Percentiles rank a stretch among this genome's conserved stretches.
These are phyloP conservation scores for Nitzschia inconspicua DNA, from an alignment of 108 stramenopile species.

Conservation along the genomic window DNA sequence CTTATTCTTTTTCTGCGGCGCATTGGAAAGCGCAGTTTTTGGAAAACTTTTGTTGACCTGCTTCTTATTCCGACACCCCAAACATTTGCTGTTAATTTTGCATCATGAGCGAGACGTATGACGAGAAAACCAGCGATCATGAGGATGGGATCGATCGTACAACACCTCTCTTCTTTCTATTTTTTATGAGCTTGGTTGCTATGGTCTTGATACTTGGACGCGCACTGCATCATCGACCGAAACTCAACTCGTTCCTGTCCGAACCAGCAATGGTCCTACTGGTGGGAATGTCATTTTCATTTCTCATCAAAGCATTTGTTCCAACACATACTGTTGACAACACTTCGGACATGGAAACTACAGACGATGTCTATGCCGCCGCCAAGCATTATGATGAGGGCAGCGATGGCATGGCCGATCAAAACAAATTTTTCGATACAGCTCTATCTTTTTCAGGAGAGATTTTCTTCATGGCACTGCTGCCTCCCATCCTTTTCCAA, in stretches of 20 bases:
- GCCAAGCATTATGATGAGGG: constrained; percentile 13
- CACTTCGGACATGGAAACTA: background rate
- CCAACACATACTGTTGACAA: background rate
- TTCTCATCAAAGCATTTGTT: constrained; percentile 23
- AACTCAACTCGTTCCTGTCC: constrained; percentile 41
- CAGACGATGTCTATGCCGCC: background rate
- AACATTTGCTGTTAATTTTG: too few species aligned
- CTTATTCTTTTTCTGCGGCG: too few species aligned
- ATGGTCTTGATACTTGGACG: constrained; percentile 37
- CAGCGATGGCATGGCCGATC: background rate
- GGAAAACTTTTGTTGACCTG: too few species aligned
- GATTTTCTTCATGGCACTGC: constrained; percentile 67
- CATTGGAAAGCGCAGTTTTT: too few species aligned
- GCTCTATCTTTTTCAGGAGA: constrained; percentile 54
- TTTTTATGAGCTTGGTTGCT: constrained; percentile 39
- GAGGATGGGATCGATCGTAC: constrained; percentile 1
- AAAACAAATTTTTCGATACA: constrained; percentile 4
- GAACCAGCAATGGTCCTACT: constrained; percentile 63
- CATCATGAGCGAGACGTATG: too few species aligned
- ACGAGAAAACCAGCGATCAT: too few species aligned
- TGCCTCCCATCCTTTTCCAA: constrained; percentile 88
- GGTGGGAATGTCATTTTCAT: constrained; percentile 49
- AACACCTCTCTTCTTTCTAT: constrained; percentile 38
- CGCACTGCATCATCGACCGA: constrained; percentile 22
- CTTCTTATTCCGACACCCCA: too few species aligned